A percentile compares a stretch with the other conserved stretches of the same genome.
phyloP scores from a whole-genome alignment of 148 eudicot species.

The Cornus suecica region DNA sequence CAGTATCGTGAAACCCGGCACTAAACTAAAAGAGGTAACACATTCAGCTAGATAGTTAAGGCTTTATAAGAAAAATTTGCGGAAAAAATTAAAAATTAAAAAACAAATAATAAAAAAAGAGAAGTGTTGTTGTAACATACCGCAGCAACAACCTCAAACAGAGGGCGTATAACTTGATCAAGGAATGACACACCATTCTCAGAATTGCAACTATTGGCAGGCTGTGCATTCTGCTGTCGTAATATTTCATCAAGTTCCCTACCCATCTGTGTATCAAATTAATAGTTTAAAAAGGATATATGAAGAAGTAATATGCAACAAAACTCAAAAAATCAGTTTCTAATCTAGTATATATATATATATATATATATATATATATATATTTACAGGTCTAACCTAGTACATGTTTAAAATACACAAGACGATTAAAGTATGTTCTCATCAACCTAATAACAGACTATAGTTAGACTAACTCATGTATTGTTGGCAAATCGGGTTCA shows the following conservation, averaged over 20 bases:
- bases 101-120: background rate
- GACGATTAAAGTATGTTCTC: background rate
- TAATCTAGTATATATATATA: too few relatives aligned
- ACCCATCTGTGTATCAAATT: slow-evolving; percentile 59
- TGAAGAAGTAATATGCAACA: background rate
- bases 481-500: too few relatives aligned
- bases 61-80: background rate
- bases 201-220: slow-evolving; percentile 83
- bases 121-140: slow-evolving; percentile 38
- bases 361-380: too few relatives aligned
- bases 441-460: background rate
- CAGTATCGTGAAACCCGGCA: background rate
- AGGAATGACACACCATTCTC: slow-evolving; percentile 72
- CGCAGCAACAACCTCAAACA: slow-evolving; percentile 83
- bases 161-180: slow-evolving; percentile 70
- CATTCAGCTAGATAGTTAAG: background rate
- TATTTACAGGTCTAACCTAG: background rate
- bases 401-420: background rate
- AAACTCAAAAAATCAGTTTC: background rate
- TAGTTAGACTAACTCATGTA: too few relatives aligned
- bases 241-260: slow-evolving; percentile 81
- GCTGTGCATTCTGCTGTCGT: slow-evolving; percentile 73
- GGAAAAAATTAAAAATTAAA: background rate
- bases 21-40: background rate
- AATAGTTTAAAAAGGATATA: slow-evolving; percentile 3